Percentiles rank a stretch among this genome's conserved stretches.
Conservation (phyloP, 768 basidiomycete genomes). For the Boletus sp. region DNA sequence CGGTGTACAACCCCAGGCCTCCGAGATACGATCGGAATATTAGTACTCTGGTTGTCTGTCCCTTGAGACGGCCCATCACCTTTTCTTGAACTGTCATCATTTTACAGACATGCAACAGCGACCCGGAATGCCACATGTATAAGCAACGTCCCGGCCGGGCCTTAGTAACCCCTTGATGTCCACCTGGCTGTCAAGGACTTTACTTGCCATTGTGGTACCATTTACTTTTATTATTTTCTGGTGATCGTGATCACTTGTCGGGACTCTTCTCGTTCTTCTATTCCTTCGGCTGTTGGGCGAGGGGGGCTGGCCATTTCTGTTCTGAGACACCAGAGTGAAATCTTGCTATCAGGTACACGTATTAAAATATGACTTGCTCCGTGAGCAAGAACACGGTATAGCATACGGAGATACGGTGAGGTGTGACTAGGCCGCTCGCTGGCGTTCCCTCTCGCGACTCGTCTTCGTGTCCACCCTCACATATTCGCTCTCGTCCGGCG, state of each 20-base stretch:
- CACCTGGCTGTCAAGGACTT: too few species aligned
- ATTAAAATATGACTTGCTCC: slow-evolving; percentile 5
- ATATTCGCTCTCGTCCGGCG: slow-evolving; percentile 69
- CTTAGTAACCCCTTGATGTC: too few species aligned
- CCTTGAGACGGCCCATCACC: too few species aligned
- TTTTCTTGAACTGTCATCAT: too few species aligned
- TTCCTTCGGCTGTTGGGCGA: background rate
- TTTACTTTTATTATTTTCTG: too few species aligned
- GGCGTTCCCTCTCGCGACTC: slow-evolving; percentile 47
- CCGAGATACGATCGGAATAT: too few species aligned
- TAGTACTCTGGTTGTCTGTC: too few species aligned
- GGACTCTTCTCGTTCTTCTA: background rate
- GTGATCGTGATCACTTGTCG: background rate
- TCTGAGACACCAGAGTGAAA: background rate
- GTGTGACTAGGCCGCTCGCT: slow-evolving; percentile 18
- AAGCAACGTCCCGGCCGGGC: too few species aligned
- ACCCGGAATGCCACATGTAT: too few species aligned
- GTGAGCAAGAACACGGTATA: slow-evolving; percentile 5
- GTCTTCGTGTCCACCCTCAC: slow-evolving; percentile 75
- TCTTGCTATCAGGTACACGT: background rate
- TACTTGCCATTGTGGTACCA: too few species aligned
- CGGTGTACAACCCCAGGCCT: too few species aligned
- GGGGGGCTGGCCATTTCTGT: background rate
- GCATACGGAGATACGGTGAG: background rate
- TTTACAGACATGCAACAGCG: too few species aligned